A percentile compares a stretch with the other conserved stretches of the same genome.
Evolutionary conservation across 2,329 filamentous ascomycete genomes (phyloP).

Genomic region (Aspergillus bombycis): DNA sequence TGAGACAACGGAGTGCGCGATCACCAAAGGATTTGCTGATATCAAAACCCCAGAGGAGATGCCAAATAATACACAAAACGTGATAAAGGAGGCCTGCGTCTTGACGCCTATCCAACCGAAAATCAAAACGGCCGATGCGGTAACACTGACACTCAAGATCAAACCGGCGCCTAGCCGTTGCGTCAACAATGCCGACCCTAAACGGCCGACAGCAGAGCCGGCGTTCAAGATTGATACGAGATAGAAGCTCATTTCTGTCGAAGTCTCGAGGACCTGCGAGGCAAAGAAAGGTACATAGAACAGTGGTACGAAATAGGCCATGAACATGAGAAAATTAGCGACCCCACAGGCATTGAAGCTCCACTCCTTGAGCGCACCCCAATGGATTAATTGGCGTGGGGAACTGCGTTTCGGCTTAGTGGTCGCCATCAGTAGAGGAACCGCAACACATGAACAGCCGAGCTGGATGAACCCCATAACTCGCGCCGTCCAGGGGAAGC

Average conservation of each 20-base stretch:
- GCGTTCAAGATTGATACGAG: slow-evolving; percentile 13
- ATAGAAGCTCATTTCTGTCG: slow-evolving; percentile 9
- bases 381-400: slow-evolving; percentile 13
- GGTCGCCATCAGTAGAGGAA: slow-evolving; percentile 9
- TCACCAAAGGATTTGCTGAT: slow-evolving; percentile 10
- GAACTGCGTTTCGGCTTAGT: slow-evolving; percentile 1
- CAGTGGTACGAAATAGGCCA: slow-evolving; percentile 13
- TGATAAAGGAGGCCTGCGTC: neutral
- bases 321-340: slow-evolving; percentile 13
- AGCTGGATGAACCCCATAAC: slow-evolving; percentile 14
- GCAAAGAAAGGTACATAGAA: slow-evolving; percentile 14
- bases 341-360: slow-evolving; percentile 3
- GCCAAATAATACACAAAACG: slow-evolving; percentile 9
- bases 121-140: neutral
- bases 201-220: slow-evolving; percentile 6
- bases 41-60: slow-evolving; percentile 10
- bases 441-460: slow-evolving; percentile 8
- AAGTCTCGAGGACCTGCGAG: neutral
- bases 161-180: neutral
- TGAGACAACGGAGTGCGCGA: slow-evolving; percentile 16
- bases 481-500: slow-evolving; percentile 13
- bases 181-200: neutral
- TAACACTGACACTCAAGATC: neutral
- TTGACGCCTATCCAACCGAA: slow-evolving; percentile 15
- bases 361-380: slow-evolving; percentile 8